These are phyloP conservation scores for Aspergillus asperescens DNA, from an alignment of 495 filamentous ascomycete genomes.

Conservation along the genomic window DNA sequence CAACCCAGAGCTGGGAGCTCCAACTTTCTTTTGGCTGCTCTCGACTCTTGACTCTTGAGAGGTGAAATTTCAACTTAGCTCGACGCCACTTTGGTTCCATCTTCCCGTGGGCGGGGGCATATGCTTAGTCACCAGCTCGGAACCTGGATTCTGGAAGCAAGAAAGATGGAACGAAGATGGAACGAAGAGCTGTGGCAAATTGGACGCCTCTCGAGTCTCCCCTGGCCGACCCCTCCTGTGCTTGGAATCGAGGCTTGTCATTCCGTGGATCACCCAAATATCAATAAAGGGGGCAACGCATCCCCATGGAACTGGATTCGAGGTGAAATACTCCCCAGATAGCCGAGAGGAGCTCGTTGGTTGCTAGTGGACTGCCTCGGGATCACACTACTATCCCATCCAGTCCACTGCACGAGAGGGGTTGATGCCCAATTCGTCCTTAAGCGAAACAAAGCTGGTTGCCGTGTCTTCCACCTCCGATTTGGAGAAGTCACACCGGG, in stretches of 20 bases:
- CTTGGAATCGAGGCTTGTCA: slow-evolving; percentile 6
- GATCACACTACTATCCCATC: slow-evolving; percentile 8
- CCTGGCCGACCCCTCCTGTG: neutral
- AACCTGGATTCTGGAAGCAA: neutral
- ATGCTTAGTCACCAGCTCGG: slow-evolving; percentile 14
- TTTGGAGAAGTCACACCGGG: slow-evolving; percentile 8
- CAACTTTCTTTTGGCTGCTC: slow-evolving; percentile 6
- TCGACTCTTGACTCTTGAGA: slow-evolving; percentile 13
- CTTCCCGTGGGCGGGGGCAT: slow-evolving; percentile 19
- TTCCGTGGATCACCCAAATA: slow-evolving; percentile 2
- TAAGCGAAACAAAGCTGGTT: slow-evolving; percentile 14
- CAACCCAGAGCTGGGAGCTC: slow-evolving; percentile 19
- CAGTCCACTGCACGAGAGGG: slow-evolving; percentile 16
- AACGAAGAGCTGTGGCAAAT: slow-evolving; percentile 6
- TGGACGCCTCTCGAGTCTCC: neutral
- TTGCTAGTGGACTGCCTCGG: slow-evolving; percentile 14
- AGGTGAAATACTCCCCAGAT: neutral
- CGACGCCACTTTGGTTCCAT: slow-evolving; percentile 25
- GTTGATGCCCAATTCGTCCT: slow-evolving; percentile 21
- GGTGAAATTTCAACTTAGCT: slow-evolving; percentile 21
- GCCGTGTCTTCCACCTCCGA: slow-evolving; percentile 18
- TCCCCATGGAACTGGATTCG: neutral
- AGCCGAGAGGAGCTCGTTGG: slow-evolving; percentile 1
- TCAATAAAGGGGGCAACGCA: slow-evolving; percentile 4
- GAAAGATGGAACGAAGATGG: neutral